Evolutionary conservation across 345 rosid species (phyloP), one percentile per base, ranked within the genome.

Genomic region (Luvunga scandens): DNA sequence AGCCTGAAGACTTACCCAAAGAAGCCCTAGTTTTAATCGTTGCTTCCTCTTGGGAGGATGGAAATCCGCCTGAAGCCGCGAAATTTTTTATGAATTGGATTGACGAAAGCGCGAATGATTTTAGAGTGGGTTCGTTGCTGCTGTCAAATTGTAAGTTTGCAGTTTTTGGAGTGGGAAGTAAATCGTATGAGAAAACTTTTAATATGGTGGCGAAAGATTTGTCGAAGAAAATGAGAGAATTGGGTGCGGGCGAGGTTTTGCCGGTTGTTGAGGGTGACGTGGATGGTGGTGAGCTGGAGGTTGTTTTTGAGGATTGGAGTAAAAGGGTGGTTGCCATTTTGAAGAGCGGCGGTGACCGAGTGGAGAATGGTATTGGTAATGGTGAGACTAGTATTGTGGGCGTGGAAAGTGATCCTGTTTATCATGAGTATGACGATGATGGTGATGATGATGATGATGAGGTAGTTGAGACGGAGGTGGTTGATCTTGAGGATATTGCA

Each of bases 401-500:
- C 30, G 76, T 81, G 45, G 88, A 83, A 61, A 88, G 86, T 27
- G 91, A 85, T 13, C 86, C 84, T 27, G 89, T 83, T 8, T 78
- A 57, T 61, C 25, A 28, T 30, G 81, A 61, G 21, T 74, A 55
- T 31, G 45, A 38, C 10, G 12, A 39, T 9, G 80, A 27, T 14
- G 84, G 50, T n/a, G 85, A 72, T 1, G 87, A 79, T 1, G 81
- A 66, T 1, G 89, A 78, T 2, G 85, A 63, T 8, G 75, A 71
- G 55, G 84, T 25, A 22, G 73, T 39, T 6, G 85, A 86, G 57
- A 78, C 85, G 1, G 94, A 61, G 27, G 80, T 94, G 75, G 89
- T 92, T 79, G 99, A 96, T 84, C 89, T 92, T 3, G 99, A 96
- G 83, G 99, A 96, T 84, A 94, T 96, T 79, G 98, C 97, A 6